A percentile compares a stretch with the other conserved stretches of the same genome.
phyloP scores from a whole-genome alignment of 2,329 filamentous ascomycete species.

The Emmonsiellopsis sp. region DNA sequence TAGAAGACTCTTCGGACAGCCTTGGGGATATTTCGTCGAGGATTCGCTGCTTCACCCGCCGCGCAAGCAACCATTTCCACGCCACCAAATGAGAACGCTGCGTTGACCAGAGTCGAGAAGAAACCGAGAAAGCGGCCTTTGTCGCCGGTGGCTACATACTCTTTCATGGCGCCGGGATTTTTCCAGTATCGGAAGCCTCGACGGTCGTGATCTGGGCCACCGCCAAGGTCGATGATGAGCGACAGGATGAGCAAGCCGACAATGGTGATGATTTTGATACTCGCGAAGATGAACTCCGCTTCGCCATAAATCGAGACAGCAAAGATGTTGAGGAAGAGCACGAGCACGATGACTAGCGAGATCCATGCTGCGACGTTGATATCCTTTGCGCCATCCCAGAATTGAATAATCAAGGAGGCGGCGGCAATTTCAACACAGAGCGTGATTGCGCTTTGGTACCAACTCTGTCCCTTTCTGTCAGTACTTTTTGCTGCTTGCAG shows the following conservation, averaged over 20 bases:
- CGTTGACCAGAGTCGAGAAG: constrained; percentile 40
- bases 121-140: constrained; percentile 57
- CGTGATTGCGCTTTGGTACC: constrained; percentile 25
- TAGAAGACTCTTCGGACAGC: constrained; percentile 48
- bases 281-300: constrained; percentile 45
- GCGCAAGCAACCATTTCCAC: constrained; percentile 47
- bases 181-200: constrained; percentile 64
- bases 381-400: constrained; percentile 40
- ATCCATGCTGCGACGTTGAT: constrained; percentile 34
- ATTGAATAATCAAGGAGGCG: constrained; percentile 53
- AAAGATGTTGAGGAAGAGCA: constrained; percentile 54
- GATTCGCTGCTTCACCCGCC: constrained; percentile 48
- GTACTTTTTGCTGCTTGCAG: background rate
- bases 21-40: constrained; percentile 45
- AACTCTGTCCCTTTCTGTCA: constrained; percentile 16
- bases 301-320: constrained; percentile 43
- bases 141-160: constrained; percentile 49
- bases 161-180: constrained; percentile 57
- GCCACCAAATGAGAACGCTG: constrained; percentile 29
- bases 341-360: constrained; percentile 48
- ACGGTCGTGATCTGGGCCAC: constrained; percentile 48
- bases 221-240: constrained; percentile 54
- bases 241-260: constrained; percentile 37
- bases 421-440: constrained; percentile 51
- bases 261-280: constrained; percentile 43